Evolutionary conservation across 306 rosid genomes (phyloP).

Genomic region (Castanospermum australe): DNA sequence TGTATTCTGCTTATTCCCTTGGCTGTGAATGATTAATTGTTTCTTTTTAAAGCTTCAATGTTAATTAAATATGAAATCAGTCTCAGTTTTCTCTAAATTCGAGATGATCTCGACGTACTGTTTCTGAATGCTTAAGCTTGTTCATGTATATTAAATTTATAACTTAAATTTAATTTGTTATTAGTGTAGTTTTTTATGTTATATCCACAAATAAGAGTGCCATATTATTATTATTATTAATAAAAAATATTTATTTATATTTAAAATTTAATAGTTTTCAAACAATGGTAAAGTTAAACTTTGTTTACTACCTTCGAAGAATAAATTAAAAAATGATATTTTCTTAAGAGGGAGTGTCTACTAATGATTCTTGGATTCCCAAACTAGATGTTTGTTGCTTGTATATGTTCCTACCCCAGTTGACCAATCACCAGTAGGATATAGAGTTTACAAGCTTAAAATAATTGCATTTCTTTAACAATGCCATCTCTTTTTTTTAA

Average conservation of each 20-base stretch:
- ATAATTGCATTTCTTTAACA: no score
- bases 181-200: no score
- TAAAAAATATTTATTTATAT: no score
- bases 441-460: not conserved
- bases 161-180: no score
- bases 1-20: no score
- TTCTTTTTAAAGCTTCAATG: not conserved
- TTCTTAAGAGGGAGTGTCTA: not conserved
- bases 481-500: no score
- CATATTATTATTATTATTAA: no score
- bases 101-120: not conserved
- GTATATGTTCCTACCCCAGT: not conserved
- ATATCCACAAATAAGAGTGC: no score
- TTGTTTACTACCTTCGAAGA: not conserved
- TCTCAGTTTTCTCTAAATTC: not conserved
- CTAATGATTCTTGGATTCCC: conserved; percentile 15
- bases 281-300: not conserved
- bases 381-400: conserved; percentile 26
- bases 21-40: not conserved
- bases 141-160: not conserved
- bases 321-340: not conserved
- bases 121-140: not conserved
- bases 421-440: not conserved
- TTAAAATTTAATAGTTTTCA: no score
- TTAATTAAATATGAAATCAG: not conserved